Base-by-base conservation (phyloP, 768 basidiomycete genomes). In the Calocera cornea region DNA sequence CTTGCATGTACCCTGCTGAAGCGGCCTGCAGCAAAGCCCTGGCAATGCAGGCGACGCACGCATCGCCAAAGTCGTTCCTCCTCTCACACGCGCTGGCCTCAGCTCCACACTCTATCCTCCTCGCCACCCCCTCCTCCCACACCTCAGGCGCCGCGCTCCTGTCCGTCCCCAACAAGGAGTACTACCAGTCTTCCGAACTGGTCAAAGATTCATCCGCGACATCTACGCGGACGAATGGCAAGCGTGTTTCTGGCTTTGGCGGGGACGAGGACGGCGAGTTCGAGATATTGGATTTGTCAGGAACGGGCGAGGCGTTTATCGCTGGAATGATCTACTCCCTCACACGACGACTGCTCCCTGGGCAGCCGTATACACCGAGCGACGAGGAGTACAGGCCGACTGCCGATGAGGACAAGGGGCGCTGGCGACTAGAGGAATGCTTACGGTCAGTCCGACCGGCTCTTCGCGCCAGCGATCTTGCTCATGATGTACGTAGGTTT, bases 111-210 rank as follows among this genome's bases (percentile, higher is more conserved):
- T 86, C 90, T 0, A 79, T 93, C 0, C 85, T 92, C n/a, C 82
- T 93, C 29, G 89, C 87, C 24, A 27, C 31, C 14, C 54, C 54
- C 1, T 80, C 92, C 72, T 92, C 90, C 83, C 90, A 90, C 5
- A 79, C 81, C 27, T 87, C 89, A 63, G 90, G 90, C 12, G 88
- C 87, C 0, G 91, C 90, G 0, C 86, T 89, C 2, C 81, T 92
- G 66, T 90, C 88, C 17, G 76, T 92, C 7, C 91, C 90, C 0
- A 92, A 90, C 0, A 83, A 83, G 70, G 91, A 93, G 71, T 93
- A 92, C 75, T 89, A 91, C 74, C 91, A 93, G 70, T 86, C 86
- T 70, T 90, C 89, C 0, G 86, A 87, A 1, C 92, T 90, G 89
- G 83, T 87, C 1, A 86, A 86, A 27, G 70, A 69, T 34, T 17